Evolutionary conservation across 257 asterid genomes (phyloP).

Genomic region (Echites panduratus): DNA sequence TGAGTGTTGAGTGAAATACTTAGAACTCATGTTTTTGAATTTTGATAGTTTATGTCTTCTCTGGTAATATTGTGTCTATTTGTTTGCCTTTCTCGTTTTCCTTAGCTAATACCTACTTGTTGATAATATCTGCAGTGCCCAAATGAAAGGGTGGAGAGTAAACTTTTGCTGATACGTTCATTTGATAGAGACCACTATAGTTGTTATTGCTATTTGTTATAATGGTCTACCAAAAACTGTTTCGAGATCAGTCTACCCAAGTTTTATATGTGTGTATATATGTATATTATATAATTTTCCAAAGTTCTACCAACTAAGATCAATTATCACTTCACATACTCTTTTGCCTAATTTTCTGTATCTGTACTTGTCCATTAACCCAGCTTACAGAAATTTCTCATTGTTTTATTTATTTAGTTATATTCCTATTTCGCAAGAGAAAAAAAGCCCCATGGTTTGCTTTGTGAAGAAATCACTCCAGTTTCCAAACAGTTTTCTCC

Average conservation of each 20-base stretch:
- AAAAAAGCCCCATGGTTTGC: background rate
- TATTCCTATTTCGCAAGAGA: background rate
- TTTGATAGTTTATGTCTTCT: background rate
- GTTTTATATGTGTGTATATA: no score
- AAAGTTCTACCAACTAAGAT: no score
- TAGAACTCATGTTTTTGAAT: background rate
- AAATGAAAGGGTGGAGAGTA: background rate
- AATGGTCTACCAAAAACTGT: background rate
- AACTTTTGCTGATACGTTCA: background rate
- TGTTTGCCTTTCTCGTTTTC: background rate
- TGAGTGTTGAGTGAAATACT: background rate
- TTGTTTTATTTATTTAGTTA: background rate
- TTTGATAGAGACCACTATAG: background rate
- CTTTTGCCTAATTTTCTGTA: background rate
- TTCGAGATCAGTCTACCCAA: no score
- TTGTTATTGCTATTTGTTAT: background rate
- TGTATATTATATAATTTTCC: no score
- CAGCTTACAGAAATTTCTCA: background rate
- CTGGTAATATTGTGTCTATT: no score
- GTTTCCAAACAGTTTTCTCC: background rate
- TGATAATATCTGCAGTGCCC: background rate
- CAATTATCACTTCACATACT: no score
- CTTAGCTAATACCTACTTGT: background rate
- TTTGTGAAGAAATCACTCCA: background rate
- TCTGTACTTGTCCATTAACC: background rate